A percentile compares a stretch with the other conserved stretches of the same genome.
phyloP scores from a whole-genome alignment of 148 eudicot genomes.

The Cornus controversa region DNA sequence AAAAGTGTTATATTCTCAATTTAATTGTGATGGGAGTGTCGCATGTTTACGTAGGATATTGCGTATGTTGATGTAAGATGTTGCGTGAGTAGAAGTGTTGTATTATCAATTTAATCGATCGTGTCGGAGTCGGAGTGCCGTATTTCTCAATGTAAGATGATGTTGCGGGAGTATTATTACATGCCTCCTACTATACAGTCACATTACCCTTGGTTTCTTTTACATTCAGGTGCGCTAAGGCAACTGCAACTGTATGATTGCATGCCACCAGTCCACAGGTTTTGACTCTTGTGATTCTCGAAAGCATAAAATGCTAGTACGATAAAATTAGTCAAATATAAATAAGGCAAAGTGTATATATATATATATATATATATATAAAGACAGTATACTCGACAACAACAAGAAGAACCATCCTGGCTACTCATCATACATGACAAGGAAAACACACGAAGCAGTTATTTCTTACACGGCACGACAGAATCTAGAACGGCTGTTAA shows the following conservation, averaged over 20 bases:
- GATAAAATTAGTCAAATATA: not conserved
- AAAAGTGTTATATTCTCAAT: too few relatives aligned
- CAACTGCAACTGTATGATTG: too few relatives aligned
- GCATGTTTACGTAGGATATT: too few relatives aligned
- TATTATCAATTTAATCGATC: too few relatives aligned
- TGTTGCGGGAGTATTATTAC: too few relatives aligned
- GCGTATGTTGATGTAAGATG: too few relatives aligned
- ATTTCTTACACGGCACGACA: conserved; percentile 27
- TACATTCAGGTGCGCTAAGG: not conserved
- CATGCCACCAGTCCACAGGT: too few relatives aligned
- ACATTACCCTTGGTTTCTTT: not conserved
- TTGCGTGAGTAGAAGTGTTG: too few relatives aligned
- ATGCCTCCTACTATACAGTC: not conserved
- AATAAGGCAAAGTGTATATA: conserved; percentile 14
- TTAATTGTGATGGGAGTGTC: too few relatives aligned
- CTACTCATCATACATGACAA: not conserved
- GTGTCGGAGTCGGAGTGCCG: too few relatives aligned
- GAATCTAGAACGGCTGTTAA: conserved; percentile 53
- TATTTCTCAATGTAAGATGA: too few relatives aligned
- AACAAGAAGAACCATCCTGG: not conserved
- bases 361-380: too few relatives aligned
- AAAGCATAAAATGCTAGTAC: not conserved
- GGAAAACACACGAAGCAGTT: not conserved
- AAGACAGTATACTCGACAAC: not conserved
- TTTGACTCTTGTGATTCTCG: not conserved